These are phyloP conservation scores for Alectoria sarmentosa DNA, from an alignment of 495 filamentous ascomycete genomes.

Conservation along the genomic window DNA sequence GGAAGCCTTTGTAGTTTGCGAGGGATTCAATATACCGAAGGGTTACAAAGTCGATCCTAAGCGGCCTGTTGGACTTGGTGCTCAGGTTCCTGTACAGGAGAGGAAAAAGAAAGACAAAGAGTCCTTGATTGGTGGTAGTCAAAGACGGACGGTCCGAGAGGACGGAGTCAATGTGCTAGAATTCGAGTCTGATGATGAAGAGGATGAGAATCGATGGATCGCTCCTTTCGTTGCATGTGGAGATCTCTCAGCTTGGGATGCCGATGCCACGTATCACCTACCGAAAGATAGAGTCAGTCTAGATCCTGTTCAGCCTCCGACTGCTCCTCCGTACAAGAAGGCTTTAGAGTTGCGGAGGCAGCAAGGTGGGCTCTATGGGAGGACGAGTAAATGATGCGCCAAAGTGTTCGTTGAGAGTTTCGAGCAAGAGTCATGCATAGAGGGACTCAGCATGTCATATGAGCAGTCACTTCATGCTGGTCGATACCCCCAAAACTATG, in stretches of 20 bases:
- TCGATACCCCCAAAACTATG: too few relatives aligned
- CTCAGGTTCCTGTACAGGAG: constrained; percentile 7
- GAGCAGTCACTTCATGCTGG: too few relatives aligned
- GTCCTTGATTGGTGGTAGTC: constrained; percentile 2
- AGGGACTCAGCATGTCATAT: too few relatives aligned
- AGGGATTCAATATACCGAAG: constrained; percentile 63
- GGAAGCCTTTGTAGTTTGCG: constrained; percentile 93
- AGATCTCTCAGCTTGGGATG: constrained; percentile 88
- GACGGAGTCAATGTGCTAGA: constrained; percentile 59
- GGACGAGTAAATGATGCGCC: constrained; percentile 43
- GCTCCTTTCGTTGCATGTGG: constrained; percentile 93
- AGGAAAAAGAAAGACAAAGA: not conserved
- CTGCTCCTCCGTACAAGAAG: constrained; percentile 86
- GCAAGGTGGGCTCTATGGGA: constrained; percentile 74
- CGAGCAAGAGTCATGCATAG: too few relatives aligned
- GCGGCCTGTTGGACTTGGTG: constrained; percentile 15
- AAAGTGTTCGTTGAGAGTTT: not conserved
- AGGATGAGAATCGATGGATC: constrained; percentile 61
- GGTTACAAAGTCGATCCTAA: constrained; percentile 27
- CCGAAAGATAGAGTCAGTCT: constrained; percentile 70
- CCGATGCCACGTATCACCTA: constrained; percentile 85
- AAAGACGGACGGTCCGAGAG: constrained; percentile 30
- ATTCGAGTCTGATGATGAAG: constrained; percentile 45
- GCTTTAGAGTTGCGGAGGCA: constrained; percentile 79
- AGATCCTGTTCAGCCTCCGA: constrained; percentile 93